These are phyloP conservation scores for Penicillium expansum DNA, from an alignment of 2,329 filamentous ascomycete species.

Conservation along the genomic window DNA sequence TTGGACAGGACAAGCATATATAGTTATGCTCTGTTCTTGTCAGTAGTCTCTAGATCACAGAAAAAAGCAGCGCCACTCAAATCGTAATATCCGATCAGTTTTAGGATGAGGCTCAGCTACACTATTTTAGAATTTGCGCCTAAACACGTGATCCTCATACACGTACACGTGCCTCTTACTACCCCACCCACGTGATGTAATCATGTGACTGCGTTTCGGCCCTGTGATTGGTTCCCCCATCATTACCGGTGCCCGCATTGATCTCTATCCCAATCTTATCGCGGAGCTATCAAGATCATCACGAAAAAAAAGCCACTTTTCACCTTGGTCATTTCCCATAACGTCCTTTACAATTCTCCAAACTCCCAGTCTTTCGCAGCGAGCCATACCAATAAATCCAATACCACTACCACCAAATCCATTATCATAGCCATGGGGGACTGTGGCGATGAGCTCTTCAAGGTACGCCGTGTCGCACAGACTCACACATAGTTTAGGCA, in stretches of 20 bases:
- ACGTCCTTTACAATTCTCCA: background rate
- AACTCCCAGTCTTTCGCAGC: background rate
- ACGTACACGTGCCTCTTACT: background rate
- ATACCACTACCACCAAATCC: background rate
- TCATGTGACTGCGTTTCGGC: background rate
- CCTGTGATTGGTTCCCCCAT: background rate
- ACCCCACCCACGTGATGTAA: background rate
- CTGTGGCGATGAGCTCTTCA: background rate
- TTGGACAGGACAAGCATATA: background rate
- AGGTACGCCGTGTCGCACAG: background rate
- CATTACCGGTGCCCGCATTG: background rate
- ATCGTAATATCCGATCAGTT: background rate
- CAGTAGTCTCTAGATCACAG: too few relatives aligned
- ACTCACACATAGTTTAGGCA: background rate
- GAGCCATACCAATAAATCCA: background rate
- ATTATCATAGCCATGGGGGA: background rate
- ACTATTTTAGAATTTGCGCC: too few relatives aligned
- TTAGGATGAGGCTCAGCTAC: background rate
- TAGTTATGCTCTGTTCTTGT: background rate
- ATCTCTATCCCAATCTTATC: constrained; percentile 3
- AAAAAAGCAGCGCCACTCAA: too few relatives aligned
- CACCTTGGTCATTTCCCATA: background rate
- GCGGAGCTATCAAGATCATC: background rate
- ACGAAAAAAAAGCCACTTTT: constrained; percentile 5
- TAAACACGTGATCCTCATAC: background rate